These are phyloP conservation scores for Termitomyces sp. DNA, from an alignment of 768 basidiomycete species.

Conservation along the genomic window DNA sequence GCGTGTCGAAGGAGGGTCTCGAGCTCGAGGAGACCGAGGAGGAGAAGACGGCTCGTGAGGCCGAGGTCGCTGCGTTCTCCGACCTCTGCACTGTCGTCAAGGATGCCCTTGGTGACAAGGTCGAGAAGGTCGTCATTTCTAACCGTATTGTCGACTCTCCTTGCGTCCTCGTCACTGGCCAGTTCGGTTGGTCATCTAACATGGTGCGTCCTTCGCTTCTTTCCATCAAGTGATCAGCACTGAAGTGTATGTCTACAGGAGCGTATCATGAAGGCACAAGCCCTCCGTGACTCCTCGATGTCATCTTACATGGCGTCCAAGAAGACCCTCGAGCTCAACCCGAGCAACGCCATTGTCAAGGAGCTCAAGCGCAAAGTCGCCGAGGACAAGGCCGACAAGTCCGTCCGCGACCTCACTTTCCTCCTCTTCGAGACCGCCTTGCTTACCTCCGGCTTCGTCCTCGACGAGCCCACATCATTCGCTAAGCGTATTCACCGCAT, in stretches of 20 bases:
- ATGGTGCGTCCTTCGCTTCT: slow-evolving; percentile 55
- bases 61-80: slow-evolving; percentile 76
- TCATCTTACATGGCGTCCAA: slow-evolving; percentile 99
- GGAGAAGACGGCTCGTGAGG: slow-evolving; percentile 90
- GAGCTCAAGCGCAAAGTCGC: slow-evolving; percentile 94
- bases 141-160: slow-evolving; percentile 98
- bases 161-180: slow-evolving; percentile 95
- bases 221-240: not conserved
- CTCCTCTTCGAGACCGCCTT: slow-evolving; percentile 96
- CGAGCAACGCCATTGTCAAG: slow-evolving; percentile 87
- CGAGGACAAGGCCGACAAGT: slow-evolving; percentile 98
- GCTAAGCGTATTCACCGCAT: slow-evolving; percentile 96
- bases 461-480: slow-evolving; percentile 93
- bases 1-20: slow-evolving; percentile 98
- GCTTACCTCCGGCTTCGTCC: slow-evolving; percentile 91
- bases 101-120: slow-evolving; percentile 98
- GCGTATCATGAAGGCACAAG: slow-evolving; percentile 99
- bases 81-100: slow-evolving; percentile 94
- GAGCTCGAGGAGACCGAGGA: slow-evolving; percentile 99
- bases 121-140: slow-evolving; percentile 98
- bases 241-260: slow-evolving; percentile 41
- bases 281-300: slow-evolving; percentile 94
- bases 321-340: slow-evolving; percentile 98
- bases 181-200: slow-evolving; percentile 99
- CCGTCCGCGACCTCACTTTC: slow-evolving; percentile 93